These are phyloP conservation scores for Corynascus novoguineensis DNA, from an alignment of 495 filamentous ascomycete species.

Conservation along the genomic window DNA sequence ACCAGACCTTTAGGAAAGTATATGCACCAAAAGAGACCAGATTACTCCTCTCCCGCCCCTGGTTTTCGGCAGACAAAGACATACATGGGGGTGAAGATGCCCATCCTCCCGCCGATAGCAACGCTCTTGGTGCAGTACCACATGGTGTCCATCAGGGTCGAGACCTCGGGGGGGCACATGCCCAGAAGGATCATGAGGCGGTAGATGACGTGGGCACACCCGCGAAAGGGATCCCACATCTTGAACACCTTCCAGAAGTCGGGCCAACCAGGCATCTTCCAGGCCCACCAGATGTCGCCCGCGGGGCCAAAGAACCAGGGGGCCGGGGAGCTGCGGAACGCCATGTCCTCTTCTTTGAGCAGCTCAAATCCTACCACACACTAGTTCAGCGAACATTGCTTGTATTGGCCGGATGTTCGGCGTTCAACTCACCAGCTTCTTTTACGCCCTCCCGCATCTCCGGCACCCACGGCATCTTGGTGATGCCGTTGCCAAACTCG, in stretches of 20 bases:
- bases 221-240: constrained; percentile 14
- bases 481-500: constrained; percentile 21
- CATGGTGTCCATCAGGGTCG: constrained; percentile 17
- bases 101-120: constrained; percentile 13
- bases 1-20: too few species aligned
- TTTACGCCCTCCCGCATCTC: constrained; percentile 15
- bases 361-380: constrained; percentile 15
- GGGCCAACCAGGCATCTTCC: constrained; percentile 6
- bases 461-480: constrained; percentile 16
- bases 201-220: not conserved
- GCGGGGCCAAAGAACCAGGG: constrained; percentile 22
- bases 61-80: constrained; percentile 19
- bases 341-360: constrained; percentile 16
- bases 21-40: too few species aligned
- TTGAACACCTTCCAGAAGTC: constrained; percentile 21
- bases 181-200: constrained; percentile 8
- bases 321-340: constrained; percentile 9
- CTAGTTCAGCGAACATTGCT: not conserved
- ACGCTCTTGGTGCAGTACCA: constrained; percentile 21
- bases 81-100: constrained; percentile 21
- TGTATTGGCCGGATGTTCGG: not conserved
- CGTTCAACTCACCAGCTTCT: constrained; percentile 5
- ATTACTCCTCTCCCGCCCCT: not conserved
- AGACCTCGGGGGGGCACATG: constrained; percentile 2
- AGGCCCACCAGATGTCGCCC: constrained; percentile 15